Percentiles rank a stretch among this genome's conserved stretches.
Conservation (phyloP, 2,329 filamentous ascomycete genomes). For the Aspergillus hortae region DNA sequence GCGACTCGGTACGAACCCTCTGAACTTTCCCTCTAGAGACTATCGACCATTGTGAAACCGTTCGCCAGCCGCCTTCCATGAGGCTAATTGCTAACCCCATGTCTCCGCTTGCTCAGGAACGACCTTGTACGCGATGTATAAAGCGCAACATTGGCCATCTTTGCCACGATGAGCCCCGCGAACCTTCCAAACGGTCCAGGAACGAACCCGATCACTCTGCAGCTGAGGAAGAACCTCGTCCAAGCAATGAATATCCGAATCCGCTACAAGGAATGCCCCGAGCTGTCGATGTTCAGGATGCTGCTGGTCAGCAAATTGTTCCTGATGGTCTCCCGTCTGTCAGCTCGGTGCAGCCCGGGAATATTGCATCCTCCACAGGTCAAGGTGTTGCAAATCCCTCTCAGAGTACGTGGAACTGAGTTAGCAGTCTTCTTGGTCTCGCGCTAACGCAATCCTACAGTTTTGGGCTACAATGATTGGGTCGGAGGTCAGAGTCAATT, state of each 20-base stretch:
- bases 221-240: constrained; percentile 57
- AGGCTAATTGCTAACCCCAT: constrained; percentile 27
- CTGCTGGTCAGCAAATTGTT: constrained; percentile 45
- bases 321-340: constrained; percentile 46
- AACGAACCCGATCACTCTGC: constrained; percentile 55
- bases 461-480: constrained; percentile 81
- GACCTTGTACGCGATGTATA: constrained; percentile 94
- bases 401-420: constrained; percentile 61
- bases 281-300: constrained; percentile 56
- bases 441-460: constrained; percentile 46
- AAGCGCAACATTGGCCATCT: constrained; percentile 98
- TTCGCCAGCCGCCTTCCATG: constrained; percentile 11
- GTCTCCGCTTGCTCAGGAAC: constrained; percentile 58
- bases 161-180: constrained; percentile 95
- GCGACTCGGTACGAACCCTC: constrained; percentile 69
- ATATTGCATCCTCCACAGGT: constrained; percentile 64
- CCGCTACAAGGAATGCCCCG: constrained; percentile 48
- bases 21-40: constrained; percentile 17
- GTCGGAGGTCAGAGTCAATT: constrained; percentile 74
- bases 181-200: constrained; percentile 79
- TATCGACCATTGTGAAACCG: constrained; percentile 21
- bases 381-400: constrained; percentile 65
- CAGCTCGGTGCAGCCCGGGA: constrained; percentile 60
- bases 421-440: constrained; percentile 6
- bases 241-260: constrained; percentile 43